Percentiles rank a stretch among this genome's conserved stretches.
Conservation (phyloP, 2,329 filamentous ascomycete species). For the Clarireedia homoeocarpa region DNA sequence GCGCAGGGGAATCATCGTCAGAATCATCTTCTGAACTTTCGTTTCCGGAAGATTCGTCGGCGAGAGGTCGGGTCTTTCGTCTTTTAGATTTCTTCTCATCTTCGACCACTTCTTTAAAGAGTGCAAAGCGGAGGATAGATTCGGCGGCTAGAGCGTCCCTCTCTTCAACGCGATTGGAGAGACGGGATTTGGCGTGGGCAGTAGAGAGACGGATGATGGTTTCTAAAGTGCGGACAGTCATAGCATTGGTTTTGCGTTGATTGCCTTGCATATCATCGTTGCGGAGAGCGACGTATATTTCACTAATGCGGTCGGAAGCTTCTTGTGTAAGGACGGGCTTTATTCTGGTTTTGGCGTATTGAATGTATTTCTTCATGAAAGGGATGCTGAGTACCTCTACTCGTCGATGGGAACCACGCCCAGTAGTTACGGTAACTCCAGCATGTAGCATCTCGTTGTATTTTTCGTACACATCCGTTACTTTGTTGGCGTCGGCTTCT, state of each 20-base stretch:
- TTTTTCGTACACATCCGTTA: slow-evolving; percentile 90
- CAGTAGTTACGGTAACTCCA: slow-evolving; percentile 70
- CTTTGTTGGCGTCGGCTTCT: slow-evolving; percentile 61
- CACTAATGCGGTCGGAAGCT: slow-evolving; percentile 83
- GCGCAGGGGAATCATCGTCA: slow-evolving; percentile 23
- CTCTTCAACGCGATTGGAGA: slow-evolving; percentile 84
- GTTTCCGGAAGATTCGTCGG: slow-evolving; percentile 51
- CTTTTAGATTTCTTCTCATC: slow-evolving; percentile 76
- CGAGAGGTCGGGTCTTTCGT: slow-evolving; percentile 56
- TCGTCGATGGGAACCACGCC: slow-evolving; percentile 65
- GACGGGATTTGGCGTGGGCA: slow-evolving; percentile 85
- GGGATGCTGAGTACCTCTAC: slow-evolving; percentile 89
- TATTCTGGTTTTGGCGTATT: slow-evolving; percentile 89
- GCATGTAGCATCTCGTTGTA: slow-evolving; percentile 94
- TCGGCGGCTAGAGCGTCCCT: slow-evolving; percentile 84
- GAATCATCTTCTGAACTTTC: slow-evolving; percentile 44
- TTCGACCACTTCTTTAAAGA: slow-evolving; percentile 91
- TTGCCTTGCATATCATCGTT: slow-evolving; percentile 96
- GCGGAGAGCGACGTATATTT: slow-evolving; percentile 83
- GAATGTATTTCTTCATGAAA: slow-evolving; percentile 99
- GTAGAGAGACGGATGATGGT: slow-evolving; percentile 97
- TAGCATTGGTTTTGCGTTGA: slow-evolving; percentile 84
- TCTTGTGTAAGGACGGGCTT: slow-evolving; percentile 87
- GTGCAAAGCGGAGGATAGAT: slow-evolving; percentile 80
- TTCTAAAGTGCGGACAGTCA: slow-evolving; percentile 94